Base-by-base conservation (phyloP, 441 rosid genomes). In the Populus trichocarpa region DNA sequence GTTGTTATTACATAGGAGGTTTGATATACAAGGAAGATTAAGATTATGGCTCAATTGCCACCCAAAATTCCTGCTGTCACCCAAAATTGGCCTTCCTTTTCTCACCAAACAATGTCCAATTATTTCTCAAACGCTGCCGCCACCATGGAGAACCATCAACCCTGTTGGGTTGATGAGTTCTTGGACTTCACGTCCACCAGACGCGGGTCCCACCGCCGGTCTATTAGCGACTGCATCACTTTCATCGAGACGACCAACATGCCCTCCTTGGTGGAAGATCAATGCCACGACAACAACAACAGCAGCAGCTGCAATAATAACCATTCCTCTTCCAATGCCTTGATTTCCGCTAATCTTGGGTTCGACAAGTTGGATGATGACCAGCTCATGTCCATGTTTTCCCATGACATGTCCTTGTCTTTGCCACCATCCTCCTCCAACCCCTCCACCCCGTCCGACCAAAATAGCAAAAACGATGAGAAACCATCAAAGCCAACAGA, bases 101-200 rank as follows among this genome's bases (percentile, higher is more conserved):
- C 86, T 30, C 86, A 84, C 75, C 89, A 87, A 33, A 88, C 57
- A 46, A 14, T 46, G 57, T 46, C 57, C 57, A 79, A 35, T 36
- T 79, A 30, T 78, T 81, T 13, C 40, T 84, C 6, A 50, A 73
- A 18, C 67, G 65, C 74, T 72, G 20, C 83, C 26, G 2, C 81
- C 75, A 2, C 85, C 67, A 40, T 77, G 8, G 88, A 85, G 69
- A 87, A 89, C 92, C 92, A 46, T 14, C 57, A 46, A 4, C 57
- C 89, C 28, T 88, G 88, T 0, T 92, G 98, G 98, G 92, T 91
- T 22, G 98, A 93, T n/a, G 99, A 95, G 75, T 95, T 95, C 88
- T 93, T 93, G 5, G 96, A 95, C 81, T 95, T 95, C 89, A 89
- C 99, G 0, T 81, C 93, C 0, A 86, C 87, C 3, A 86, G 91